phyloP scores from a whole-genome alignment of 495 filamentous ascomycete species.

The Podospora bellae-mahoneyi region DNA sequence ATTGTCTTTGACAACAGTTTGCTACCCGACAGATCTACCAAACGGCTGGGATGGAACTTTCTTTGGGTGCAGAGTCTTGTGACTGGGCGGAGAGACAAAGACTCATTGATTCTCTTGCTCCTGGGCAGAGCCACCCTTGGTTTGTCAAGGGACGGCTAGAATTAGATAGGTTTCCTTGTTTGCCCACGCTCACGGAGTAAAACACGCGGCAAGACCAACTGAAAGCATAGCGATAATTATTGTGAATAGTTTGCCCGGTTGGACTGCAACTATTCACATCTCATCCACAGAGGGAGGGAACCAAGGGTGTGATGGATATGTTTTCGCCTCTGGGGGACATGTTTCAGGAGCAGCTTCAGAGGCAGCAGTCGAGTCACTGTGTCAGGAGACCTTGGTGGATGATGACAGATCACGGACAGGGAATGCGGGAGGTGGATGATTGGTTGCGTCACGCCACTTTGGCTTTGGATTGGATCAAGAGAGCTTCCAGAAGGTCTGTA shows the following conservation, averaged over 20 bases:
- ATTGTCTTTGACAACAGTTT: too few relatives aligned
- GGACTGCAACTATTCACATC: neutral
- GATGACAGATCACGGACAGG: slow-evolving; percentile 5
- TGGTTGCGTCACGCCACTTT: slow-evolving; percentile 18
- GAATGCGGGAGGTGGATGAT: neutral
- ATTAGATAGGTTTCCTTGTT: neutral
- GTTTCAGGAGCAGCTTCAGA: neutral
- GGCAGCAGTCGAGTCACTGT: slow-evolving; percentile 9
- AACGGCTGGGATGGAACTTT: too few relatives aligned
- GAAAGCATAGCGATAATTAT: neutral
- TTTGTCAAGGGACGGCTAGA: neutral
- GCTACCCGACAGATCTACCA: too few relatives aligned
- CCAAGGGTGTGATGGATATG: neutral
- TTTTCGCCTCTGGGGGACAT: neutral
- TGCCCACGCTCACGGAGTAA: neutral
- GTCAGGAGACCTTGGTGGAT: slow-evolving; percentile 18
- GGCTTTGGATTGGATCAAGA: neutral
- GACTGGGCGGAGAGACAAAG: too few relatives aligned
- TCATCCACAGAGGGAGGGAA: neutral
- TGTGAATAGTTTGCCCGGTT: neutral
- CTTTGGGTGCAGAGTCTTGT: too few relatives aligned
- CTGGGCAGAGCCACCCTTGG: neutral
- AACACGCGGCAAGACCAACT: neutral
- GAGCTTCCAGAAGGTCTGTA: neutral
- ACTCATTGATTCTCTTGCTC: neutral